Evolutionary conservation across 2,329 filamentous ascomycete species (phyloP).

Genomic region (Apiospora phragmitis): DNA sequence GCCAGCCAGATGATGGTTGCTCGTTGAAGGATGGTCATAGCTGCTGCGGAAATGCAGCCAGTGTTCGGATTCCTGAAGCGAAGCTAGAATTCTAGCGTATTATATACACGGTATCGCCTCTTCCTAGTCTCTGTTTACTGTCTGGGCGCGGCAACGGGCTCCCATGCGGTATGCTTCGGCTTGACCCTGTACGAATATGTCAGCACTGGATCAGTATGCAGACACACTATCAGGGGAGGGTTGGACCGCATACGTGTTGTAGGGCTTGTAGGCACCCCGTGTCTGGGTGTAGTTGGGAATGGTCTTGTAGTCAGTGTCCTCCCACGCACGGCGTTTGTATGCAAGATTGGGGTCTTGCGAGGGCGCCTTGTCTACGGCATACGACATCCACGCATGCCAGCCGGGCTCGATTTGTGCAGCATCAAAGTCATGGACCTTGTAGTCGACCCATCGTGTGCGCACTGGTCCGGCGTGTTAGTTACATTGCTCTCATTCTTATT

Average conservation of each 20-base stretch:
- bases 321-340: slow-evolving; percentile 71
- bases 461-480: slow-evolving; percentile 50
- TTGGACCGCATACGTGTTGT: slow-evolving; percentile 79
- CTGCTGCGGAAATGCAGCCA: not conserved
- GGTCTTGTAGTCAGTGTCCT: slow-evolving; percentile 66
- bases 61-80: not conserved
- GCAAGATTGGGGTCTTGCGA: slow-evolving; percentile 72
- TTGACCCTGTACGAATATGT: slow-evolving; percentile 40
- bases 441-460: slow-evolving; percentile 96
- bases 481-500: not conserved
- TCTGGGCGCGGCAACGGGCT: slow-evolving; percentile 36
- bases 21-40: not conserved
- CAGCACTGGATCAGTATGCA: slow-evolving; percentile 17
- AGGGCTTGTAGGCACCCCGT: slow-evolving; percentile 84
- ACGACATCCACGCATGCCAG: slow-evolving; percentile 98
- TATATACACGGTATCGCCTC: slow-evolving; percentile 9
- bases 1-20: not conserved
- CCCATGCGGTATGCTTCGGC: slow-evolving; percentile 53
- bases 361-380: slow-evolving; percentile 86
- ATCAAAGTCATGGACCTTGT: slow-evolving; percentile 83
- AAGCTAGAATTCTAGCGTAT: slow-evolving; percentile 2
- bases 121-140: slow-evolving; percentile 9
- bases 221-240: not conserved
- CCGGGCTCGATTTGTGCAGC: slow-evolving; percentile 88
- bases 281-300: slow-evolving; percentile 74